Conservation (phyloP, 257 asterid genomes). For the Fraxinus americana region DNA sequence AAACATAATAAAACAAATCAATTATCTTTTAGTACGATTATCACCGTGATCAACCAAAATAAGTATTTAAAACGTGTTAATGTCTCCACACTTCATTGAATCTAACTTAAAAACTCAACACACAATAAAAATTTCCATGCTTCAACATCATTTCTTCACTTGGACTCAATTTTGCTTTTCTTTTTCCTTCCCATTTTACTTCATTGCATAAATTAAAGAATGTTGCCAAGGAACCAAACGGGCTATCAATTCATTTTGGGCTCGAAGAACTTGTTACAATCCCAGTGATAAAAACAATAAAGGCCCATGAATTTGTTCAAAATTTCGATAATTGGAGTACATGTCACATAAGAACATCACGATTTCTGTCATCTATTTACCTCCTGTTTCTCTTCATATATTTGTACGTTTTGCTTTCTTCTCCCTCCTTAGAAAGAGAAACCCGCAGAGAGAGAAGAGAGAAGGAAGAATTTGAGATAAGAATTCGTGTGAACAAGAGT, state of each 20-base stretch:
- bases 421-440: slow-evolving; percentile 30
- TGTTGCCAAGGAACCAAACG: background rate
- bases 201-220: background rate
- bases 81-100: background rate
- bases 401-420: slow-evolving; percentile 21
- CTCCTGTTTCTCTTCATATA: slow-evolving; percentile 24
- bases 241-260: background rate
- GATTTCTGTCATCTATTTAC: slow-evolving; percentile 22
- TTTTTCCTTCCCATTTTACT: background rate
- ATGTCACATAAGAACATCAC: slow-evolving; percentile 31
- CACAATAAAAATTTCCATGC: background rate
- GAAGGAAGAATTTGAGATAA: slow-evolving; percentile 6
- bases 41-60: too few relatives aligned
- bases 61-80: background rate
- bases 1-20: too few relatives aligned
- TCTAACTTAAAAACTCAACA: background rate
- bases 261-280: background rate
- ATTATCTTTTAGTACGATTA: too few relatives aligned
- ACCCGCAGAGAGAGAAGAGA: slow-evolving; percentile 10
- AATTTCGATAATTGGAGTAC: background rate
- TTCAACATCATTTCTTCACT: background rate
- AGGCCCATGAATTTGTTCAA: slow-evolving; percentile 4
- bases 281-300: background rate
- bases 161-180: background rate
- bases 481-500: slow-evolving; percentile 23